phyloP scores from a whole-genome alignment of 2,329 filamentous ascomycete species.

The Stagonosporopsis vannaccii region DNA sequence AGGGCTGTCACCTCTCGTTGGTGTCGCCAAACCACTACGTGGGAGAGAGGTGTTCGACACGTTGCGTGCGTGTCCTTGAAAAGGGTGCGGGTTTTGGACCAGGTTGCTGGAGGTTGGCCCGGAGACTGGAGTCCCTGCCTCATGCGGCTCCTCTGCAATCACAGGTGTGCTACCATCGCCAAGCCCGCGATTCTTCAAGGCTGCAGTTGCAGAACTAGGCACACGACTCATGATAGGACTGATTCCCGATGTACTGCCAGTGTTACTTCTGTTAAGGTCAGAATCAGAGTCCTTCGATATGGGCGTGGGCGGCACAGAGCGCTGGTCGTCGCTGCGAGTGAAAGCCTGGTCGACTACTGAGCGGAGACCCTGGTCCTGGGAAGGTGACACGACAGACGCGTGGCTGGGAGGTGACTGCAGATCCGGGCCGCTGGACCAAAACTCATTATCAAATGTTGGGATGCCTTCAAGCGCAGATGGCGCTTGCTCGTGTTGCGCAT shows the following conservation, averaged over 20 bases:
- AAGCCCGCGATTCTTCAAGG: slow-evolving; percentile 49
- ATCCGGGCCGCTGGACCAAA: slow-evolving; percentile 32
- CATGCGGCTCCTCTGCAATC: slow-evolving; percentile 62
- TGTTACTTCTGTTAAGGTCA: slow-evolving; percentile 65
- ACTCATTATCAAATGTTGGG: slow-evolving; percentile 38
- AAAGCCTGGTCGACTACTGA: slow-evolving; percentile 71
- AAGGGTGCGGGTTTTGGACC: slow-evolving; percentile 30
- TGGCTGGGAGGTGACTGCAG: slow-evolving; percentile 21
- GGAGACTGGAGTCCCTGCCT: slow-evolving; percentile 45
- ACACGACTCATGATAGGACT: slow-evolving; percentile 70
- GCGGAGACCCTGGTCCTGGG: slow-evolving; percentile 40
- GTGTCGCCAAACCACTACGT: slow-evolving; percentile 65
- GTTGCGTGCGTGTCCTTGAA: slow-evolving; percentile 51
- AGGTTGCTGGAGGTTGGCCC: slow-evolving; percentile 43
- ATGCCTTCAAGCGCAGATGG: slow-evolving; percentile 29
- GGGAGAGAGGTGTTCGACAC: slow-evolving; percentile 48
- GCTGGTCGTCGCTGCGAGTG: slow-evolving; percentile 64
- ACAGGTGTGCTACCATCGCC: slow-evolving; percentile 57
- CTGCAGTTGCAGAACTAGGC: slow-evolving; percentile 54
- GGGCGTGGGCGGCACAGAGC: slow-evolving; percentile 60
- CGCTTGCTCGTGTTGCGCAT: slow-evolving; percentile 14
- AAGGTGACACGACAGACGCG: slow-evolving; percentile 24
- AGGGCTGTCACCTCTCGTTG: slow-evolving; percentile 66
- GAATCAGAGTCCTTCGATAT: slow-evolving; percentile 53
- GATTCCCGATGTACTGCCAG: slow-evolving; percentile 67